phyloP scores from a whole-genome alignment of 2,329 filamentous ascomycete genomes.

The Penicillium sp. region DNA sequence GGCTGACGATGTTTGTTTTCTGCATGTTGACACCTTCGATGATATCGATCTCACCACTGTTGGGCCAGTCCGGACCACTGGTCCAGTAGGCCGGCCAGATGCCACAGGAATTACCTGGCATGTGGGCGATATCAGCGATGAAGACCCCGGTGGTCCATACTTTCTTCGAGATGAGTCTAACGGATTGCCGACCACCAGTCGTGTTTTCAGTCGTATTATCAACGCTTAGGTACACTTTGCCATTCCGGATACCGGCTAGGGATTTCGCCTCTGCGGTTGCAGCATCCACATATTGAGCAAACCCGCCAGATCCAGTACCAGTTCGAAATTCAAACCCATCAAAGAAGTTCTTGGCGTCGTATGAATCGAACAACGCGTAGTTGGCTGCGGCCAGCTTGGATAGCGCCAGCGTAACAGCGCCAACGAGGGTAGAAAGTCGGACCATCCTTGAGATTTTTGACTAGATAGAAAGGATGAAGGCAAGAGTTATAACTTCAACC shows the following conservation, averaged over 20 bases:
- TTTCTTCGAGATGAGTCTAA: background rate
- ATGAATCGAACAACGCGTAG: background rate
- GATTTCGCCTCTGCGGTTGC: background rate
- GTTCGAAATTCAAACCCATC: background rate
- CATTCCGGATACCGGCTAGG: background rate
- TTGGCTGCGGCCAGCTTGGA: background rate
- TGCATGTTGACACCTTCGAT: background rate
- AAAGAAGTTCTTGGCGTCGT: background rate
- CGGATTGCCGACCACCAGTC: background rate
- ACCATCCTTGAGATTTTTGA: background rate
- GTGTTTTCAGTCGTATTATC: background rate
- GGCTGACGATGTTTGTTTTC: background rate
- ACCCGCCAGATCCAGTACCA: background rate
- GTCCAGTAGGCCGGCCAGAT: background rate
- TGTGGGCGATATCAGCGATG: background rate
- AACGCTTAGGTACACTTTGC: background rate
- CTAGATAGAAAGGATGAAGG: background rate
- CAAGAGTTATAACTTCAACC: background rate
- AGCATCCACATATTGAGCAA: background rate
- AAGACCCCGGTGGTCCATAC: background rate
- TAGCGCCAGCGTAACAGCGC: background rate
- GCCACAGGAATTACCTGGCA: background rate
- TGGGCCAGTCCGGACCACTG: background rate
- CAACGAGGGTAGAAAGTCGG: background rate
- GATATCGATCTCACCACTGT: background rate